Base-by-base conservation (phyloP, 1,284 basidiomycete species). In the Sanghuangporus sanghuang region DNA sequence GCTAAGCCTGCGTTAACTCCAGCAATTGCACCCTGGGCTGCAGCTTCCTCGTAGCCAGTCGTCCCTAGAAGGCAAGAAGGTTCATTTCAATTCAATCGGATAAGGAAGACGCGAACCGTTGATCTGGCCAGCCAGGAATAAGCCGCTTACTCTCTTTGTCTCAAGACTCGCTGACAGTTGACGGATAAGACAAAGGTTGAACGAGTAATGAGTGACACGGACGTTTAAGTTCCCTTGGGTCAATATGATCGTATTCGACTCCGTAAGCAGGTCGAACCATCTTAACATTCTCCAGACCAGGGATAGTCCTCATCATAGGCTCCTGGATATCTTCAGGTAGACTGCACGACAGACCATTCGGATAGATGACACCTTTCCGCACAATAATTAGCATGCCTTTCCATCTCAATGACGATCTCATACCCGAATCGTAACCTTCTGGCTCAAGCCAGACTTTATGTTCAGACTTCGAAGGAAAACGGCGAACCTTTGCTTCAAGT, bases 171-270 rank as follows among this genome's bases (percentile, higher is more conserved):
- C 90, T 93, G 65, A 23, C 56, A 36, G 42, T 2, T 23, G 3
- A 49, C 36, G 57, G 58, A 44, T 49, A 11, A 59, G 23, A 54
- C 62, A 58, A 36, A 57, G 49, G 60, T 42, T 59, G 50, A 52
- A 23, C 57, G 65, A 44, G 59, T 61, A 18, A 55, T 64, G n/a
- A 44, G 6, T 50, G 36, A 8, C 14, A 79, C 85, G 67, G 67
- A 91, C 90, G 77, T 36, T 77, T 78, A 44, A 96, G 79, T 69
- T 95, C 93, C 42, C 91, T 79, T 5, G 94, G 88, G 74, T 96
- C 93, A n/a, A 96, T 82, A 70, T 93, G 88, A 69, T 96, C 94
- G 69, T 96, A 96, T 72, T 96, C 93, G 40, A 96, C 93, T 1
- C 94, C 94, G 75, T 96, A 96, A 0, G 93, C 94, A 0, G 93